Conservation (phyloP, 2,329 filamentous ascomycete genomes). For the Chaetomiaceae sp. region DNA sequence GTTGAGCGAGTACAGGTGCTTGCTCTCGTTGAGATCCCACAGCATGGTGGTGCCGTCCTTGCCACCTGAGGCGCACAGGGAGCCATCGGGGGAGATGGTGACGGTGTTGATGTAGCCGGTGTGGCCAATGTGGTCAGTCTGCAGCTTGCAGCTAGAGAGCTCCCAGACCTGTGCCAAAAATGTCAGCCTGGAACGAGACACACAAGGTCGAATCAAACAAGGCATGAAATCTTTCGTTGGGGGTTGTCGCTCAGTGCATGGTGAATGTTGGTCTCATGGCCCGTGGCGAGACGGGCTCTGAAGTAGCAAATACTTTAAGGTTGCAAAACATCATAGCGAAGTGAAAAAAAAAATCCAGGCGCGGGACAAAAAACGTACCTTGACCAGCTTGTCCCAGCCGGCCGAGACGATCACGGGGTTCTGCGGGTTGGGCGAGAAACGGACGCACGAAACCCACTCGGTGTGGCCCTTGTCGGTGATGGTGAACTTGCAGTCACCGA, state of each 20-base stretch:
- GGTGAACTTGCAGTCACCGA: constrained; percentile 99
- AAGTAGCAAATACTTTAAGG: constrained; percentile 99
- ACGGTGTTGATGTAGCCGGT: constrained; percentile 99
- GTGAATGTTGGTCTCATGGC: constrained; percentile 97
- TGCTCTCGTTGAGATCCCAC: constrained; percentile 99
- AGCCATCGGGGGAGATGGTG: constrained; percentile 99
- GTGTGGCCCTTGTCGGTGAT: constrained; percentile 99
- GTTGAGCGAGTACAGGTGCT: constrained; percentile 99
- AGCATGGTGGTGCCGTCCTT: constrained; percentile 99
- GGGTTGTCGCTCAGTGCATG: constrained; percentile 59
- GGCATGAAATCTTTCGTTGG: background rate
- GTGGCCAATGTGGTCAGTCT: constrained; percentile 99
- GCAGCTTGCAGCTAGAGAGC: constrained; percentile 97
- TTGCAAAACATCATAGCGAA: constrained; percentile 84
- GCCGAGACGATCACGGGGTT: constrained; percentile 99
- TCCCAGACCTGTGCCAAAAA: constrained; percentile 82
- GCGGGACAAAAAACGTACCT: constrained; percentile 63
- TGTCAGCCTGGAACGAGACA: constrained; percentile 9
- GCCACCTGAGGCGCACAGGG: constrained; percentile 96
- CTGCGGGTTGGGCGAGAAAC: constrained; percentile 99
- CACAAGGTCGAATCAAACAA: background rate
- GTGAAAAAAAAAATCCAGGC: background rate
- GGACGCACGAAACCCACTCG: constrained; percentile 99
- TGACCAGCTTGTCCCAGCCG: constrained; percentile 99
- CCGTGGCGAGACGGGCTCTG: constrained; percentile 70